A percentile compares a stretch with the other conserved stretches of the same genome.
phyloP scores from a whole-genome alignment of 108 stramenopile species.

The Cyclostephanos tholiformis region DNA sequence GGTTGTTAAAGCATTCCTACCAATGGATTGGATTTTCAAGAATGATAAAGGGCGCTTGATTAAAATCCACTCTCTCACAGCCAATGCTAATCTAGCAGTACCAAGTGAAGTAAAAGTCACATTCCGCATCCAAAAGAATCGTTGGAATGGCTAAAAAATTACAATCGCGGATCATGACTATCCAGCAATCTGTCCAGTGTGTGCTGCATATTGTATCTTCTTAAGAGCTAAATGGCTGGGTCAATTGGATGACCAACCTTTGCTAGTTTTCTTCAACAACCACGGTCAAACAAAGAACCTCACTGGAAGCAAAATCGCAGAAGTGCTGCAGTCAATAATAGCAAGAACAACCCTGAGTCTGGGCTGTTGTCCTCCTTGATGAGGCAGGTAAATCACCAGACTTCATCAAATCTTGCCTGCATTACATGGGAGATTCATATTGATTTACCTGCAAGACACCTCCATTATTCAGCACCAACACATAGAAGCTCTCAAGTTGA shows the following conservation, averaged over 20 bases:
- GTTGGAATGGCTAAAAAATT: conserved; percentile 1
- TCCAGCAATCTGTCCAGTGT: conserved; percentile 1
- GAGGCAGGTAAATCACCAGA: background rate
- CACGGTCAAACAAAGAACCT: background rate
- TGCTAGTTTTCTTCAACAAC: background rate
- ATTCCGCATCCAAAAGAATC: background rate
- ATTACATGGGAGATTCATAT: conserved; percentile 3
- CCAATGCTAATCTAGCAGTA: background rate
- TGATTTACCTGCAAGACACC: background rate
- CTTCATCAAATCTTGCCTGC: conserved; percentile 4
- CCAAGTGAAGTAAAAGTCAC: background rate
- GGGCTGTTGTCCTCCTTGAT: too few relatives aligned
- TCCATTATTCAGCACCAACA: background rate
- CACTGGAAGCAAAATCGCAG: too few relatives aligned
- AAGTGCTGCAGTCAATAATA: background rate
- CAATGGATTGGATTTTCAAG: background rate
- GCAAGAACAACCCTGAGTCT: background rate
- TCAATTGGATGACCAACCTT: conserved; percentile 6
- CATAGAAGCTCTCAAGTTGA: background rate
- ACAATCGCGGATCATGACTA: background rate
- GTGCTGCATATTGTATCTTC: background rate
- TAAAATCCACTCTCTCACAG: too few relatives aligned
- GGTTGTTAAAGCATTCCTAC: conserved; percentile 11
- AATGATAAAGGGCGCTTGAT: background rate
- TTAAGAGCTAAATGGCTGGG: background rate